Base-by-base conservation (phyloP, 106 monocot species). In the Dioscorea alata region DNA sequence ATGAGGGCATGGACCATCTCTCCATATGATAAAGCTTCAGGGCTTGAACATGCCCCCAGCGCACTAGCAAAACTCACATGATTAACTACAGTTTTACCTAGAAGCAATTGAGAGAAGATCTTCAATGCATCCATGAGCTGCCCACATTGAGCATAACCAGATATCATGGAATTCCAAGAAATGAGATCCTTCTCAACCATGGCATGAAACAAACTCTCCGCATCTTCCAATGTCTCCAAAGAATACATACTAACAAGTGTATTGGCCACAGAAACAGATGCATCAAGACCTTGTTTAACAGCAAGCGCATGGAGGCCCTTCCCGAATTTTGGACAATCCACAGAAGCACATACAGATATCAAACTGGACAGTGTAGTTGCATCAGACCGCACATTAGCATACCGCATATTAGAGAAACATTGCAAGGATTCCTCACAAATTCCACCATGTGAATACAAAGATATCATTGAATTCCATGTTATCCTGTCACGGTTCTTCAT, bases 401-500 rank as follows among this genome's bases (percentile, higher is more conserved):
- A 22, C 1, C 79, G 74, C 91, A 95, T 95, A 20, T 81, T 59
- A 33, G 76, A 70, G 70, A 95, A 88, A 58, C 82, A 72, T 57
- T 20, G 12, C 24, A 91, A 70, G 1, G 83, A 73, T 60, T 91
- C 79, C 71, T 75, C 33, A 16, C 50, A 75, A 70, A 79, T 76
- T n/a, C 73, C 79, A 69, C 83, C 72, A 20, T 56, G 85, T 22
- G 80, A 83, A 60, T 86, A 88, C 48, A 86, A 17, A 8, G 94
- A 83, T 32, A 90, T 79, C 74, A 95, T 84, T 15, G 94, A 81
- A 75, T 95, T 95, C 94, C 91, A 91, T 19, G 94, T 85, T 59
- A 95, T 91, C 24, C 48, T 75, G 52, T 95, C 94, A 53, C 77
- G 65, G 18, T 62, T 60, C 10, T 53, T 50, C 83, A 88, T 91